Percentiles rank a stretch among this genome's conserved stretches.
phyloP scores from a whole-genome alignment of 2,329 filamentous ascomycete genomes.

The Verticillium nubilum region DNA sequence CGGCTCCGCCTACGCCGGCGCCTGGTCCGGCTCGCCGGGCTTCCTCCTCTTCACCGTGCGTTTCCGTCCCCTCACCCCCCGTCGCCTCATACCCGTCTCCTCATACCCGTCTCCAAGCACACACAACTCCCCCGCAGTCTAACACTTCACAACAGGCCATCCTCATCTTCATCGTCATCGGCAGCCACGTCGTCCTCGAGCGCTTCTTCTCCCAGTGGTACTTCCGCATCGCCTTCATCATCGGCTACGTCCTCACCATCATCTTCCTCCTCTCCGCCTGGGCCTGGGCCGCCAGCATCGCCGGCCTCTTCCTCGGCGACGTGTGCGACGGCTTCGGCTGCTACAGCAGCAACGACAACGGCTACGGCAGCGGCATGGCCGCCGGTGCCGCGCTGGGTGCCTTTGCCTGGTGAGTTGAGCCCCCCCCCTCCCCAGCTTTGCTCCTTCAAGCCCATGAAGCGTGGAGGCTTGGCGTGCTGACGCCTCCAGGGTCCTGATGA shows the following conservation, averaged over 20 bases:
- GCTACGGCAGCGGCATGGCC: slow-evolving; percentile 25
- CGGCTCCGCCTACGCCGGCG: slow-evolving; percentile 11
- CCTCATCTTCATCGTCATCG: slow-evolving; percentile 34
- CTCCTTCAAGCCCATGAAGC: too few relatives aligned
- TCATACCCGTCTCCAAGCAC: neutral
- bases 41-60: slow-evolving; percentile 43
- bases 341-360: slow-evolving; percentile 11
- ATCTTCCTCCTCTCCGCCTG: slow-evolving; percentile 40
- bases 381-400: slow-evolving; percentile 35
- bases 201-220: slow-evolving; percentile 29
- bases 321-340: slow-evolving; percentile 12
- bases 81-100: neutral
- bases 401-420: slow-evolving; percentile 27
- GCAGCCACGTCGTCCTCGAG: slow-evolving; percentile 29
- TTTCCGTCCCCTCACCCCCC: neutral
- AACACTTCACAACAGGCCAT: slow-evolving; percentile 24
- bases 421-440: too few relatives aligned
- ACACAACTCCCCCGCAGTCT: too few relatives aligned
- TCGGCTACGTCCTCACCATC: slow-evolving; percentile 26
- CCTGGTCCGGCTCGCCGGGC: slow-evolving; percentile 27
- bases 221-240: slow-evolving; percentile 29
- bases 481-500: slow-evolving; percentile 27
- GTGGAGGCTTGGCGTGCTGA: neutral
- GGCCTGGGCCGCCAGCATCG: slow-evolving; percentile 34
- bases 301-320: slow-evolving; percentile 17